Evolutionary conservation across 2,329 filamentous ascomycete species (phyloP).

Genomic region (Dothideomycetidae sp.): DNA sequence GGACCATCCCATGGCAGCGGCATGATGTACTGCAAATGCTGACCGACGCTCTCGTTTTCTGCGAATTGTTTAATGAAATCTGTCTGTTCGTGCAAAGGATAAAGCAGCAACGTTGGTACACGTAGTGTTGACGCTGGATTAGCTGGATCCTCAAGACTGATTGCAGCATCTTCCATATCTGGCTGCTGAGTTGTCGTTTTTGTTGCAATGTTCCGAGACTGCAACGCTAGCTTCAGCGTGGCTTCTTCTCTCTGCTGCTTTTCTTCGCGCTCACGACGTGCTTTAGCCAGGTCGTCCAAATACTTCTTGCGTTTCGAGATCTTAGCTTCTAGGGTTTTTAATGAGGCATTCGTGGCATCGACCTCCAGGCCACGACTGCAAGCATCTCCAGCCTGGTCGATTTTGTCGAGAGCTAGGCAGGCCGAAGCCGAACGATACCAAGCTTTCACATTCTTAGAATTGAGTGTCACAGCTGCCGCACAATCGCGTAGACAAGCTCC

Average conservation of each 20-base stretch:
- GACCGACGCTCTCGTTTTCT: constrained; percentile 58
- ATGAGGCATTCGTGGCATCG: constrained; percentile 54
- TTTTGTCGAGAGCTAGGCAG: constrained; percentile 62
- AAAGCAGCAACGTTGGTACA: constrained; percentile 72
- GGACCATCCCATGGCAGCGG: constrained; percentile 73
- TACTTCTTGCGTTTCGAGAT: constrained; percentile 45
- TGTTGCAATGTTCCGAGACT: constrained; percentile 54
- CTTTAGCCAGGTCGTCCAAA: constrained; percentile 41
- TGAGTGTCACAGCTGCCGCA: constrained; percentile 61
- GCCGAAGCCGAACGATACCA: constrained; percentile 74
- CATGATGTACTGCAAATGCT: constrained; percentile 75
- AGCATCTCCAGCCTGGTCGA: constrained; percentile 67
- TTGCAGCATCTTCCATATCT: constrained; percentile 70
- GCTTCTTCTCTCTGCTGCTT: constrained; percentile 41
- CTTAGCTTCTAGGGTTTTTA: constrained; percentile 48
- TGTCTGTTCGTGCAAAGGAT: constrained; percentile 65
- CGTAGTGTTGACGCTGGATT: constrained; percentile 57
- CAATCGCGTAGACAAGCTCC: constrained; percentile 77
- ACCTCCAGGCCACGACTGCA: constrained; percentile 58
- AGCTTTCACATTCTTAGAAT: constrained; percentile 73
- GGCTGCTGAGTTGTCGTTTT: constrained; percentile 57
- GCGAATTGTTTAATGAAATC: constrained; percentile 84
- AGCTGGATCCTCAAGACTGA: constrained; percentile 57
- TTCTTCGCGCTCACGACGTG: constrained; percentile 42
- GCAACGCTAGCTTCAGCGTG: constrained; percentile 40